Evolutionary conservation across 2,329 filamentous ascomycete genomes (phyloP), one percentile per base, ranked within the genome.

Genomic region (Scorias spongiosa): DNA sequence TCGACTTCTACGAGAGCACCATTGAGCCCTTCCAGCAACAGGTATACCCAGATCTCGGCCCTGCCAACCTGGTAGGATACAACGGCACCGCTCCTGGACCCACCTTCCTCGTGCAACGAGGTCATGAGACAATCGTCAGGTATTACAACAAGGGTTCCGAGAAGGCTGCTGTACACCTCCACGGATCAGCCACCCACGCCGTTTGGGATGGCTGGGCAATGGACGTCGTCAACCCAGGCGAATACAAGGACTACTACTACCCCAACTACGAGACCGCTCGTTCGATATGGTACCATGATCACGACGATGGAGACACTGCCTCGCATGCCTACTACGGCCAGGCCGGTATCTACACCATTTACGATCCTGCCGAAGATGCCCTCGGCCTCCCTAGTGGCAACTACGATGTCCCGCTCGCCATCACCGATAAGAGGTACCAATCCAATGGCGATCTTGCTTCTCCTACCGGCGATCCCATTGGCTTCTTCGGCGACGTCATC

Each of bases 161-260:
- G 2, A 62, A 65, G 12, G 66, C 65, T 34, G 66, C 68, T 2
- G 66, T 74, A 11, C 74, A 76, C 57, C 62, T 76, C 14, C 74
- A 76, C 50, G 73, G 74, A 1, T 73, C 70, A 10, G 71, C 65
- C 34, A 68, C 51, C 7, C 56, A 59, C 40, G 46, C 56, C 12
- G 54, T 47, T 5, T 66, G 60, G 30, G 70, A 73, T 49, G 72
- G 72, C 0, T 76, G 71, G 71, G 72, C 72, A 1, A 65, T 67
- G 39, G 74, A 77, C 47, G 60, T 65, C n/a, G 69, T 70, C 1
- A 40, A 57, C 1, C 65, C 67, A 0, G 71, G 71, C 1, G 59
- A 77, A 30, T 75, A 69, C 58, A 77, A 78, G 55, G 75, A 78
- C 48, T 77, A 78, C 55, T 78, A 76, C 55, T 79, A 75, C 49